A percentile compares a stretch with the other conserved stretches of the same genome.
Conservation (phyloP, 2,329 filamentous ascomycete genomes). For the Hymenoscyphus infarciens region DNA sequence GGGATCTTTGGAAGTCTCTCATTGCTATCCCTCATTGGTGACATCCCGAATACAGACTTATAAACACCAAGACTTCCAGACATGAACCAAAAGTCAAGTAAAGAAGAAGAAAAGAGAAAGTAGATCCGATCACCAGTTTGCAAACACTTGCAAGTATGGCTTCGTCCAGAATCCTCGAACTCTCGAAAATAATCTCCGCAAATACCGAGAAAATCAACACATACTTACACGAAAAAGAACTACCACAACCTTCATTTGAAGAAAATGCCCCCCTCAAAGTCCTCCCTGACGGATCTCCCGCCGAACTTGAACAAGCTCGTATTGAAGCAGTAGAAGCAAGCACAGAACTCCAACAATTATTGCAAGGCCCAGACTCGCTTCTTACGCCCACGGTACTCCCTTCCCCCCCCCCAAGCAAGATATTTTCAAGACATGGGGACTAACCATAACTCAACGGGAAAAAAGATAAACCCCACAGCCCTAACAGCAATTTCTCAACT, state of each 20-base stretch:
- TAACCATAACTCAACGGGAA: neutral
- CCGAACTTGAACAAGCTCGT: slow-evolving; percentile 16
- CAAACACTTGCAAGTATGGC: neutral
- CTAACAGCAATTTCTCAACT: slow-evolving; percentile 26
- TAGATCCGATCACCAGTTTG: neutral
- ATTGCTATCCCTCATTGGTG: neutral
- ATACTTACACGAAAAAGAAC: slow-evolving; percentile 7
- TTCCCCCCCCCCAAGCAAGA: neutral
- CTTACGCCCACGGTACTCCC: slow-evolving; percentile 7
- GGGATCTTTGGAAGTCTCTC: neutral
- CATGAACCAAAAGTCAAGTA: neutral
- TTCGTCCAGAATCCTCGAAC: slow-evolving; percentile 16
- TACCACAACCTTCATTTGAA: slow-evolving; percentile 17
- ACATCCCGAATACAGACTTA: neutral
- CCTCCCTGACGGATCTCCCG: slow-evolving; percentile 2
- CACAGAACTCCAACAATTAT: slow-evolving; percentile 22
- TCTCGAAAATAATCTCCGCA: slow-evolving; percentile 11
- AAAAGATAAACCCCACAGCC: slow-evolving; percentile 18
- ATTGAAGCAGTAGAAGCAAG: slow-evolving; percentile 17
- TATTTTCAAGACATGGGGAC: neutral
- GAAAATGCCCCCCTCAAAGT: slow-evolving; percentile 10
- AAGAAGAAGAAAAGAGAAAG: neutral
- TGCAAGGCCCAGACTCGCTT: slow-evolving; percentile 10
- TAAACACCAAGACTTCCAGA: neutral
- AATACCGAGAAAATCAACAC: slow-evolving; percentile 14